A percentile compares a stretch with the other conserved stretches of the same genome.
phyloP scores from a whole-genome alignment of 805 yeast genomes.

The Candida ovalis region DNA sequence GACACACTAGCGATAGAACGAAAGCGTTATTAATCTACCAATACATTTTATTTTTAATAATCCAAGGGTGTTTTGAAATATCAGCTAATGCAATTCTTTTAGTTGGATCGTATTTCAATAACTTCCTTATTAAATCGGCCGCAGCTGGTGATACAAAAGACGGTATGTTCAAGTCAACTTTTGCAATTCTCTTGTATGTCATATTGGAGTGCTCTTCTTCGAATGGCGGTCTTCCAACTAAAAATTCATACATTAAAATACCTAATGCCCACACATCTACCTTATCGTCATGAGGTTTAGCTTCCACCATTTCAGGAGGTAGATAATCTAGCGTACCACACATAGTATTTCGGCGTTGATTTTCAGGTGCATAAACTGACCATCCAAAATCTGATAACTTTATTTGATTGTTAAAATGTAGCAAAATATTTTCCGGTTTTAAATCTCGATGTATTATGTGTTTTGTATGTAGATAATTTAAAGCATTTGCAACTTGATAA shows the following conservation, averaged over 20 bases:
- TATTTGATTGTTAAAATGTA: slow-evolving; percentile 70
- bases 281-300: slow-evolving; percentile 67
- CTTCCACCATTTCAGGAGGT: slow-evolving; percentile 93
- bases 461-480: slow-evolving; percentile 71
- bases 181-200: slow-evolving; percentile 77
- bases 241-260: slow-evolving; percentile 74
- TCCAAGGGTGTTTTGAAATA: slow-evolving; percentile 82
- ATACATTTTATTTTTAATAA: slow-evolving; percentile 52
- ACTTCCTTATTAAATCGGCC: slow-evolving; percentile 59
- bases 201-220: slow-evolving; percentile 75
- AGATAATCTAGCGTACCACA: slow-evolving; percentile 94
- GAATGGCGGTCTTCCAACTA: slow-evolving; percentile 90
- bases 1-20: neutral
- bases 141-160: slow-evolving; percentile 68
- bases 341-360: slow-evolving; percentile 62
- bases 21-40: slow-evolving; percentile 42
- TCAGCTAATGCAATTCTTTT: slow-evolving; percentile 59
- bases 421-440: slow-evolving; percentile 87
- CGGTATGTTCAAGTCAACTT: slow-evolving; percentile 75
- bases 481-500: slow-evolving; percentile 77
- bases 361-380: slow-evolving; percentile 70
- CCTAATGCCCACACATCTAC: slow-evolving; percentile 96
- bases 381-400: slow-evolving; percentile 95
- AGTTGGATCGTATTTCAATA: slow-evolving; percentile 67
- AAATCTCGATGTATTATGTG: slow-evolving; percentile 88